Evolutionary conservation across 305 asterid genomes (phyloP), one percentile per base, ranked within the genome.

Genomic region (Fraxinus paxiana): DNA sequence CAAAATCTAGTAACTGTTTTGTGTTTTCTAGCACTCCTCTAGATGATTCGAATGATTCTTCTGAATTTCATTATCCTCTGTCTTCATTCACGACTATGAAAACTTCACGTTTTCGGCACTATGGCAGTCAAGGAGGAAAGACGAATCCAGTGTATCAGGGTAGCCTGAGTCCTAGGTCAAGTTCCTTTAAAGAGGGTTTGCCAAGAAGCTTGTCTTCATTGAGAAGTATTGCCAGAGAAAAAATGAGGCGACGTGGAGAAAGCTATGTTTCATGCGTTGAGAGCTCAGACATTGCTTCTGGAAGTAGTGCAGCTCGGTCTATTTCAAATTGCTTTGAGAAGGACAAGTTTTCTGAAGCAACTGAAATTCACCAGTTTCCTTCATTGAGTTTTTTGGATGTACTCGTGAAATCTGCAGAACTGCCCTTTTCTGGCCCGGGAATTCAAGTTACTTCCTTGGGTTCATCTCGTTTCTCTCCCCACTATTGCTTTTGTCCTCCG

Each of bases 401-500:
- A 4, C 79, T 87, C 22, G 85, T 82, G 59, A 82, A 81, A 76
- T 69, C 82, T 0, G 3, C 82, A 13, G 89, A 85, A 22, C 28
- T 82, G 15, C 89, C 90, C 0, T 67, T 46, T 73, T 30, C 87
- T 31, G 84, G 76, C 84, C 85, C 84, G 1, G 90, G 86, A 77
- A 75, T 75, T 8, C 84, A 80, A 82, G 65, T 84, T 54, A 86
- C 91, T 56, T 73, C 82, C 6, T 78, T 89, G 26, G 88, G 84
- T 24, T 82, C 91, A 4, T 77, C 91, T 26, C 85, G 88, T 9
- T 74, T 90, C 73, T 87, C 97, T 72, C 98, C 98, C 78, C 89
- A 86, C 65, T 93, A 91, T 80, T 93, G 98, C 85, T 92, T 97
- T 96, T 95, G 97, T 67, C 98, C 98, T 59, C 93, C 95, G 31